phyloP scores from a whole-genome alignment of 2,329 filamentous ascomycete genomes.

The Colletotrichum chrysophilum region DNA sequence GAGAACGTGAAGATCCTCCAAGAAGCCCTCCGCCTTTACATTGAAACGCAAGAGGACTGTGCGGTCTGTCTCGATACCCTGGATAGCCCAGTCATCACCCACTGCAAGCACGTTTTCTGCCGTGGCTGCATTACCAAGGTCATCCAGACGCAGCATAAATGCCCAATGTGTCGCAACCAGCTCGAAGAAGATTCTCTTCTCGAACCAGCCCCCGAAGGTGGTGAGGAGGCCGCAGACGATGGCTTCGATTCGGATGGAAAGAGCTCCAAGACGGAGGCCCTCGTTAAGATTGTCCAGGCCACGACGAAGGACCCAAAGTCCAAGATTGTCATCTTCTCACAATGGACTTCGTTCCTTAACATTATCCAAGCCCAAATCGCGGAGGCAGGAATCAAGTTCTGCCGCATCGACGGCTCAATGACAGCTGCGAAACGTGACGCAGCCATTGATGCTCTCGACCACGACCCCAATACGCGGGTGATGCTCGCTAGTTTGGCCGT shows the following conservation, averaged over 20 bases:
- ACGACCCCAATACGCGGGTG: conserved; percentile 71
- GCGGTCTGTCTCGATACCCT: conserved; percentile 79
- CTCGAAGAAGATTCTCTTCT: conserved; percentile 66
- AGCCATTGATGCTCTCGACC: conserved; percentile 71
- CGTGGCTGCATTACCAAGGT: conserved; percentile 74
- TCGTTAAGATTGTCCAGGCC: conserved; percentile 77
- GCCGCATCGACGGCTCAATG: conserved; percentile 85
- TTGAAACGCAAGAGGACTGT: conserved; percentile 84
- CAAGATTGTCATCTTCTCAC: conserved; percentile 77
- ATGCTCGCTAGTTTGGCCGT: conserved; percentile 84
- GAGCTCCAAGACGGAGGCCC: conserved; percentile 83
- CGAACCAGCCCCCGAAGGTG: conserved; percentile 65
- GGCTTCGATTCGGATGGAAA: conserved; percentile 67
- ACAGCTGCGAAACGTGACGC: conserved; percentile 71
- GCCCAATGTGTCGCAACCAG: conserved; percentile 81
- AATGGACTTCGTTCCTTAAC: conserved; percentile 78
- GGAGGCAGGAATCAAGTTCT: conserved; percentile 64
- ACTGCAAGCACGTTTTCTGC: conserved; percentile 84
- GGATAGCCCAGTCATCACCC: conserved; percentile 78
- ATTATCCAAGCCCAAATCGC: conserved; percentile 73
- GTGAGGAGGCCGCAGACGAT: conserved; percentile 47
- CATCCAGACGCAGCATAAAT: conserved; percentile 78
- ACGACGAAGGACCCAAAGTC: conserved; percentile 67
- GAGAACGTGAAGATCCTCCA: conserved; percentile 78
- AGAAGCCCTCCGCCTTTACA: conserved; percentile 75